Conservation (phyloP, 805 yeast genomes). For the Candida tibetensis region DNA sequence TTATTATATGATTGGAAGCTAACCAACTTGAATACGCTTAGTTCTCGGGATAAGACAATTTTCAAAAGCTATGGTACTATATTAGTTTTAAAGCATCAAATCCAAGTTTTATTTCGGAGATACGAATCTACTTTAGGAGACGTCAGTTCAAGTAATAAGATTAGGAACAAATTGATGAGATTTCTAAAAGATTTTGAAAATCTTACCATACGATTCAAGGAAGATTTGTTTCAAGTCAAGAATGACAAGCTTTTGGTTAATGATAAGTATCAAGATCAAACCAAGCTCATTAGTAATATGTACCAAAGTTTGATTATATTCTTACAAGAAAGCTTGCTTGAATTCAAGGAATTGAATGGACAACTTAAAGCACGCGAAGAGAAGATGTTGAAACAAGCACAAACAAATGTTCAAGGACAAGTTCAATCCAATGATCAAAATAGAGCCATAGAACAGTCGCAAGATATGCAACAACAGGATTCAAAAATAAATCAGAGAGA, state of each 20-base stretch:
- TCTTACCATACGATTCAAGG: conserved; percentile 22
- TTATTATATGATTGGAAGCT: conserved; percentile 53
- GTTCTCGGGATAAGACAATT: conserved; percentile 5
- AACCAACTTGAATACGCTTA: conserved; percentile 4
- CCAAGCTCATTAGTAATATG: conserved; percentile 47
- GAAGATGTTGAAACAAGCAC: conserved; percentile 14
- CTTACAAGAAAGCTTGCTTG: conserved; percentile 65
- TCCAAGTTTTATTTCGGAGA: conserved; percentile 19
- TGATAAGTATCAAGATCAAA: conserved; percentile 10
- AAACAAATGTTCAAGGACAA: not conserved
- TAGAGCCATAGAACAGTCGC: not conserved
- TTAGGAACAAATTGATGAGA: conserved; percentile 22
- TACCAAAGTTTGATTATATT: conserved; percentile 55
- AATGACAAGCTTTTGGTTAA: conserved; percentile 12
- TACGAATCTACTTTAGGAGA: conserved; percentile 18
- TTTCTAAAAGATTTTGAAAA: conserved; percentile 33
- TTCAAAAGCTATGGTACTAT: conserved; percentile 20
- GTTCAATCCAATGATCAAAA: not conserved
- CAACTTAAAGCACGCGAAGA: conserved; percentile 33
- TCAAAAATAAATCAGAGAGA: not conserved
- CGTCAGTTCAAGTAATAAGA: conserved; percentile 15
- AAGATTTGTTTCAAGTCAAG: conserved; percentile 13
- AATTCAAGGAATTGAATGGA: conserved; percentile 59
- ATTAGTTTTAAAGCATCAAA: conserved; percentile 21
- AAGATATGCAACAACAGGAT: not conserved